phyloP scores from a whole-genome alignment of 2,329 filamentous ascomycete genomes.

The Fusarium nygamai region DNA sequence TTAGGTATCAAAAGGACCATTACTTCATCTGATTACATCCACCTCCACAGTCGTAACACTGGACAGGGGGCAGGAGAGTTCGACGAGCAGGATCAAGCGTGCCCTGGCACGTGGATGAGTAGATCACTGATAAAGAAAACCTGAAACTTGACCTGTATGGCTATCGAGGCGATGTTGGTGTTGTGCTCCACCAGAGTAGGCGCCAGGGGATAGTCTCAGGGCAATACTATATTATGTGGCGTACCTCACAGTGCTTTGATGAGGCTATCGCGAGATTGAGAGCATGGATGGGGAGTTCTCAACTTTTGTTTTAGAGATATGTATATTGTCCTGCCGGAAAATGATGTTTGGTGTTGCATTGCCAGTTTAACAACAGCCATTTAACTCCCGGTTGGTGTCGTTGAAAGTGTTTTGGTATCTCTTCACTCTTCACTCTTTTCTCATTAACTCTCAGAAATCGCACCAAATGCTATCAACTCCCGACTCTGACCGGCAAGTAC shows the following conservation, averaged over 20 bases:
- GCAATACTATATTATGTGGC: neutral
- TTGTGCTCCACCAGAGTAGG: neutral
- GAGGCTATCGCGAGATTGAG: conserved; percentile 22
- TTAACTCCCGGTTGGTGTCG: neutral
- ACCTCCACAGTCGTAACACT: conserved; percentile 10
- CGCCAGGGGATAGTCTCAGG: neutral
- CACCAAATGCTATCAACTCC: neutral
- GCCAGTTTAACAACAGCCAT: neutral
- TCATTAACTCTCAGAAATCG: neutral
- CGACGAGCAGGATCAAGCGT: conserved; percentile 5
- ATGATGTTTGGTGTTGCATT: neutral
- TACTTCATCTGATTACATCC: conserved; percentile 3
- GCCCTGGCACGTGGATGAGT: conserved; percentile 12
- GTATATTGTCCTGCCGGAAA: neutral
- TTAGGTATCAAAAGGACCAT: conserved; percentile 10
- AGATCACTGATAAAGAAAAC: neutral
- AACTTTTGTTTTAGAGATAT: neutral
- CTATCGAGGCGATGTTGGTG: neutral
- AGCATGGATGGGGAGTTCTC: neutral
- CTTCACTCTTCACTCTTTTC: conserved; percentile 14
- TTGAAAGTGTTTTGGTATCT: neutral
- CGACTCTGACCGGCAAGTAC: neutral
- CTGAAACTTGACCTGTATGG: neutral
- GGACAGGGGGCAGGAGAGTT: conserved; percentile 3
- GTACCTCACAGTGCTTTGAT: conserved; percentile 2